Conservation (phyloP, 179 eudicot genomes). For the Gypsophila paniculata region DNA sequence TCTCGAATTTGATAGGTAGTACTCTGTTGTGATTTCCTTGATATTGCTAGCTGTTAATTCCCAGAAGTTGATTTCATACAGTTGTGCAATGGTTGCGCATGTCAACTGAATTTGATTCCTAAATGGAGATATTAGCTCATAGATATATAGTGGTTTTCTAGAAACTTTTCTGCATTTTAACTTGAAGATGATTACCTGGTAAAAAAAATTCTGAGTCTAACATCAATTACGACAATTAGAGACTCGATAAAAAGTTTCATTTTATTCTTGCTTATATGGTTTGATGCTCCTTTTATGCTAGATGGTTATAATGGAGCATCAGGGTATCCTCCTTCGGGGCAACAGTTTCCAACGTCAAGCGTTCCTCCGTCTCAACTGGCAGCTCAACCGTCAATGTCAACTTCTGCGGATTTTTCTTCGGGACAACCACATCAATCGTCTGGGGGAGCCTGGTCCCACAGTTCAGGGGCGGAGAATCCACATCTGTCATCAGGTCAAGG, state of each 20-base stretch:
- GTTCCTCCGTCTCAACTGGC: conserved; percentile 40
- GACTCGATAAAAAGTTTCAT: not conserved
- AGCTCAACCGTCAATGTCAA: conserved; percentile 41
- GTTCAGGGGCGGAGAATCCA: conserved; percentile 50
- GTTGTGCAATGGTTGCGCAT: not conserved
- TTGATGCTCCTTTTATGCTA: not conserved
- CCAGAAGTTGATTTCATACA: not conserved
- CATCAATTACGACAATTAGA: not conserved
- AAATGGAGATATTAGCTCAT: too few species aligned
- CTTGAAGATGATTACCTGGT: too few species aligned
- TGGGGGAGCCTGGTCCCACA: conserved; percentile 68
- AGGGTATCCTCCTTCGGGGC: conserved; percentile 28
- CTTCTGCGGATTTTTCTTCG: conserved; percentile 34
- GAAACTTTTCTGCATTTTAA: too few species aligned
- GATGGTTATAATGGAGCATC: conserved; percentile 14
- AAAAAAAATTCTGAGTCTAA: too few species aligned
- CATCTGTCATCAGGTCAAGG: conserved; percentile 56
- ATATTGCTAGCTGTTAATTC: not conserved
- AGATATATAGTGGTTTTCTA: too few species aligned
- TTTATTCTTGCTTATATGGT: conserved; percentile 25
- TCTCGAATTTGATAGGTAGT: too few species aligned
- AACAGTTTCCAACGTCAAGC: conserved; percentile 19
- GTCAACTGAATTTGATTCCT: not conserved
- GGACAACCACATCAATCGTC: conserved; percentile 32
- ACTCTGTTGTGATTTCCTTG: too few species aligned